Conservation (phyloP, 1,284 basidiomycete genomes). For the Microbotryum lychnidis-dioicae region DNA sequence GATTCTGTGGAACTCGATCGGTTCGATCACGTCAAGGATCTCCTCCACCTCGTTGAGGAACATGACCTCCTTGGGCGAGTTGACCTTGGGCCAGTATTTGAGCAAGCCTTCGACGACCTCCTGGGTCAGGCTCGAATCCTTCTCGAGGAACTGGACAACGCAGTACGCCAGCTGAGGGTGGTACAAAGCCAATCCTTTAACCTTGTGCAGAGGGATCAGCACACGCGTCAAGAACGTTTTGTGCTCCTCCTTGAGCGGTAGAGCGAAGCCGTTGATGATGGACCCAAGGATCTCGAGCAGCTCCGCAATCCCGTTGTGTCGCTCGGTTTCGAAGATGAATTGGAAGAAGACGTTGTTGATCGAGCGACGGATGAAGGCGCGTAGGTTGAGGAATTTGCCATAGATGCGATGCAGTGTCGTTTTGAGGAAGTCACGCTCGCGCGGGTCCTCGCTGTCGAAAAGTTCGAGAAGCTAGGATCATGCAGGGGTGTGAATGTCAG, state of each 20-base stretch:
- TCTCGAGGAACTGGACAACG: conserved; percentile 97
- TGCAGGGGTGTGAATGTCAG: not conserved
- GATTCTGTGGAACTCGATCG: conserved; percentile 92
- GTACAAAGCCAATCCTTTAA: conserved; percentile 90
- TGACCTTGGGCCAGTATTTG: conserved; percentile 98
- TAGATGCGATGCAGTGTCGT: conserved; percentile 98
- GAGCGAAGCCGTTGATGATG: conserved; percentile 98
- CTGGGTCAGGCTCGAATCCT: conserved; percentile 85
- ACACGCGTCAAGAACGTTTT: conserved; percentile 94
- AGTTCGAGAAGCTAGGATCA: conserved; percentile 71
- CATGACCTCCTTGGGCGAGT: conserved; percentile 99
- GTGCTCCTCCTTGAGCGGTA: conserved; percentile 98
- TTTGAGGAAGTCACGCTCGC: conserved; percentile 98
- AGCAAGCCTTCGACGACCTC: conserved; percentile 92
- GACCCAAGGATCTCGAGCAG: conserved; percentile 96
- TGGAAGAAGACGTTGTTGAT: conserved; percentile 99
- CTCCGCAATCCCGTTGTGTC: conserved; percentile 98
- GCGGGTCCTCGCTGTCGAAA: conserved; percentile 97
- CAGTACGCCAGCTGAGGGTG: conserved; percentile 98
- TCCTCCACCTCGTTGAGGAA: conserved; percentile 99
- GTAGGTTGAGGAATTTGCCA: conserved; percentile 97
- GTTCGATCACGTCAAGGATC: conserved; percentile 96
- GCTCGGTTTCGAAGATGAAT: conserved; percentile 96
- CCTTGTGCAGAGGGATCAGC: conserved; percentile 96
- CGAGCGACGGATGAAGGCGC: conserved; percentile 95